phyloP scores from a whole-genome alignment of 495 filamentous ascomycete genomes.

The Echria macrotheca region DNA sequence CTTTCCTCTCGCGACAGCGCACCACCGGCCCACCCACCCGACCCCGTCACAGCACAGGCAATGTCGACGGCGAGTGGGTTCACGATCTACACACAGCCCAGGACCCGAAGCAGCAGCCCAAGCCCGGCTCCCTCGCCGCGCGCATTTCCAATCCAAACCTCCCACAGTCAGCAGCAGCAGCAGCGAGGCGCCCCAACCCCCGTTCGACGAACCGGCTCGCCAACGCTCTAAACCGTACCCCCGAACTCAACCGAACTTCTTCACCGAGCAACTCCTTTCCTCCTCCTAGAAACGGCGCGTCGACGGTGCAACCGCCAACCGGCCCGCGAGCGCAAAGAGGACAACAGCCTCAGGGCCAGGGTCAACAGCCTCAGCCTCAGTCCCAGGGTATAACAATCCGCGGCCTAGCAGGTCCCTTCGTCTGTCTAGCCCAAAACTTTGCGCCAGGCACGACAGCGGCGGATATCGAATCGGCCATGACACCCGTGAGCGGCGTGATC shows the following conservation, averaged over 20 bases:
- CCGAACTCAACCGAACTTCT: not conserved
- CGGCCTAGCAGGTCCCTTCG: conserved; percentile 73
- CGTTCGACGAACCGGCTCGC: conserved; percentile 27
- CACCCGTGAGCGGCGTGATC: conserved; percentile 64
- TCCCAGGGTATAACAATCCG: conserved; percentile 64
- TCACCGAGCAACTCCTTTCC: too few relatives aligned
- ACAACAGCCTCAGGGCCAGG: too few relatives aligned
- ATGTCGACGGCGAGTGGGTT: conserved; percentile 53
- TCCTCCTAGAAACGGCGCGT: not conserved
- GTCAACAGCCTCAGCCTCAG: conserved; percentile 4
- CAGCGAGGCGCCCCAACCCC: conserved; percentile 18
- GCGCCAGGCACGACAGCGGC: conserved; percentile 88
- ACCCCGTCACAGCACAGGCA: conserved; percentile 28
- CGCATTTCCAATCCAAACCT: conserved; percentile 39
- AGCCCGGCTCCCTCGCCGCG: conserved; percentile 35
- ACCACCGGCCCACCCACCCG: conserved; percentile 15
- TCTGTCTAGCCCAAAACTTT: conserved; percentile 85
- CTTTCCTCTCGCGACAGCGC: conserved; percentile 7
- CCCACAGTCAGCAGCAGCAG: too few relatives aligned
- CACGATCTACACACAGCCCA: conserved; percentile 47
- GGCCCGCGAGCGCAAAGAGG: too few relatives aligned
- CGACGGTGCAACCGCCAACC: not conserved
- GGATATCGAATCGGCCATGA: conserved; percentile 85
- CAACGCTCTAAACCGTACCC: conserved; percentile 14
- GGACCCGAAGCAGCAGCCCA: conserved; percentile 30